phyloP scores from a whole-genome alignment of 495 filamentous ascomycete genomes.

The Aspergillus baeticus region DNA sequence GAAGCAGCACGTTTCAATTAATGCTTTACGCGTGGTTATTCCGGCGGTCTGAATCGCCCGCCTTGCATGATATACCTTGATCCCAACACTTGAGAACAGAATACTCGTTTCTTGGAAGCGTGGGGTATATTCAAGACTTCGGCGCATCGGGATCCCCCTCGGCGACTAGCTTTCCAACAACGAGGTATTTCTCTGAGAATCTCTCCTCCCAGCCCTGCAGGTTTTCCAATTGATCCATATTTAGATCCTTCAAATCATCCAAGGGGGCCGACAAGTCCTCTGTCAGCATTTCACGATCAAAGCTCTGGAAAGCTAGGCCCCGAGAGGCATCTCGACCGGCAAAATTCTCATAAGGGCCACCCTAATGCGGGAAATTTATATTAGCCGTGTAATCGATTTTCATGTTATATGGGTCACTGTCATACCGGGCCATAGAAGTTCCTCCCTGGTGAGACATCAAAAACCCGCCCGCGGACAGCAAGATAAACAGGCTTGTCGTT shows the following conservation, averaged over 20 bases:
- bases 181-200: constrained; percentile 89
- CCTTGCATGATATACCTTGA: too few species aligned
- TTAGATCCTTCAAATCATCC: constrained; percentile 75
- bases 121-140: constrained; percentile 22
- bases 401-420: not conserved
- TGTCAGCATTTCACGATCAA: constrained; percentile 95
- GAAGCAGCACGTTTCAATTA: too few species aligned
- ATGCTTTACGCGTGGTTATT: too few species aligned
- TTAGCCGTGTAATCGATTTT: not conserved
- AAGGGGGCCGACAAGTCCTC: constrained; percentile 85
- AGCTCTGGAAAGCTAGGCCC: constrained; percentile 87
- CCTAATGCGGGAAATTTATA: constrained; percentile 31
- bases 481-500: constrained; percentile 75
- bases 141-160: constrained; percentile 59
- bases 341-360: constrained; percentile 91
- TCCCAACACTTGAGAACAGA: too few species aligned
- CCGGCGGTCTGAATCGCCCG: too few species aligned
- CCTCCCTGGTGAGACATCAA: constrained; percentile 79
- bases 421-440: constrained; percentile 85
- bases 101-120: not conserved
- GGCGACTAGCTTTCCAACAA: constrained; percentile 87
- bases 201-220: constrained; percentile 88
- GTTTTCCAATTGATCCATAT: constrained; percentile 75
- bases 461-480: constrained; percentile 80
- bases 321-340: constrained; percentile 91